Percentiles rank a stretch among this genome's conserved stretches.
phyloP scores from a whole-genome alignment of 2,329 filamentous ascomycete genomes.

The Penicillium thymicola region DNA sequence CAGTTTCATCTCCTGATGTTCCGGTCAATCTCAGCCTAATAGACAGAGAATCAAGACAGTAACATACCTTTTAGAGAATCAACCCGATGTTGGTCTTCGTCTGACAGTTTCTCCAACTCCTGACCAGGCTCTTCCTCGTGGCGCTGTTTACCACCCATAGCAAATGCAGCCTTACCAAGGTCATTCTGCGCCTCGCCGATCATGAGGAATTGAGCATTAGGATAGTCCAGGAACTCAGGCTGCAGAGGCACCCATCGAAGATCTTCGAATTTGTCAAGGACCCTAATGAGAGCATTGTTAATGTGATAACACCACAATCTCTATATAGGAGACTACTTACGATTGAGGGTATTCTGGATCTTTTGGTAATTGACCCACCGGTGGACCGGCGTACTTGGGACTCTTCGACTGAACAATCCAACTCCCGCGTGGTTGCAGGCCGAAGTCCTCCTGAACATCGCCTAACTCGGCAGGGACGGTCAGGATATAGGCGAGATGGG shows the following conservation, averaged over 20 bases:
- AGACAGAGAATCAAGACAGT: background rate
- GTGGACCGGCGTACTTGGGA: conserved; percentile 65
- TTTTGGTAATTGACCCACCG: conserved; percentile 60
- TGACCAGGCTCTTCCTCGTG: conserved; percentile 64
- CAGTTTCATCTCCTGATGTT: conserved; percentile 52
- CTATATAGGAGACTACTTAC: conserved; percentile 41
- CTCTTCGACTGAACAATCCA: conserved; percentile 81
- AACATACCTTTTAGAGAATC: conserved; percentile 53
- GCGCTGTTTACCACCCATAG: conserved; percentile 47
- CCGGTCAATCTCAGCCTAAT: conserved; percentile 1
- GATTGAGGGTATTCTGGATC: conserved; percentile 68
- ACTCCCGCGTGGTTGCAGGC: conserved; percentile 67
- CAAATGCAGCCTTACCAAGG: conserved; percentile 35
- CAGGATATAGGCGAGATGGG: conserved; percentile 75
- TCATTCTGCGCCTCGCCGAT: conserved; percentile 57
- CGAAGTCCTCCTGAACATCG: conserved; percentile 71
- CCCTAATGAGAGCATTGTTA: conserved; percentile 39
- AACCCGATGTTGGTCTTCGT: conserved; percentile 69
- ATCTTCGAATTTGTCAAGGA: conserved; percentile 68
- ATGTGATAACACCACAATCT: background rate
- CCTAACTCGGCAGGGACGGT: conserved; percentile 69
- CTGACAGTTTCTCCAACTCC: conserved; percentile 70
- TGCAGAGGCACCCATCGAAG: conserved; percentile 72
- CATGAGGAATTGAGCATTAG: conserved; percentile 72
- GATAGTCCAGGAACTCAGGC: conserved; percentile 71